Evolutionary conservation across 257 asterid species (phyloP), one percentile per base, ranked within the genome.

Genomic region (Plantago elongata): DNA sequence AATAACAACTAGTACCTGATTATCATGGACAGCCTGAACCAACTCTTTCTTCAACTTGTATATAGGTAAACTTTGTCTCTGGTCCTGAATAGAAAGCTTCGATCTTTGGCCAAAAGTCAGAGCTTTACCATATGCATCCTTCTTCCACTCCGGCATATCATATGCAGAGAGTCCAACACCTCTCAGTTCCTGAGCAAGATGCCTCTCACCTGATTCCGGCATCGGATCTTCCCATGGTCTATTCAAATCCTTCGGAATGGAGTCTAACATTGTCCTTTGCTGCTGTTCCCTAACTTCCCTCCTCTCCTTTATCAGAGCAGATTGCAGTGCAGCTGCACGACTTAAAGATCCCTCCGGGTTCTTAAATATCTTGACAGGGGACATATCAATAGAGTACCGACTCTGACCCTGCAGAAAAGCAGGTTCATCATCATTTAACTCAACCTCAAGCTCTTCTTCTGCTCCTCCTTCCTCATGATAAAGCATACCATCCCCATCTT

Each of bases 151-250:
- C 1, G 98, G 98, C 94, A 91, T 85, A 74, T 91, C 96, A 74
- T 88, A 91, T 18, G 98, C 96, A 13, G 98, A 91, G 78, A 91
- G 75, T 17, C 98, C 98, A 67, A 91, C 94, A 59, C 98, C 98
- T 78, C 95, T 82, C 59, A 91, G 76, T 77, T 91, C 98, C 79
- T 91, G 96, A 46, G 96, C 98, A 54, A 91, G 80, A 78, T 91
- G 96, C 85, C 98, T 84, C 85, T 88, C 98, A 37, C 98, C 98
- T 1, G 94, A 79, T 79, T 91, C 98, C 1, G 98, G 98, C 96
- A 91, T 91, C 59, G 98, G 98, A 70, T 91, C 98, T 83, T 91
- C 98, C 98, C 98, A 91, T 3, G 98, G 98, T 44, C 94, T 79
- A 65, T 91, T 91, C 76, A 91, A 75, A 88, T 91, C 98, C 83